Base-by-base conservation (phyloP, 441 rosid species). In the Adansonia madagascariensis region DNA sequence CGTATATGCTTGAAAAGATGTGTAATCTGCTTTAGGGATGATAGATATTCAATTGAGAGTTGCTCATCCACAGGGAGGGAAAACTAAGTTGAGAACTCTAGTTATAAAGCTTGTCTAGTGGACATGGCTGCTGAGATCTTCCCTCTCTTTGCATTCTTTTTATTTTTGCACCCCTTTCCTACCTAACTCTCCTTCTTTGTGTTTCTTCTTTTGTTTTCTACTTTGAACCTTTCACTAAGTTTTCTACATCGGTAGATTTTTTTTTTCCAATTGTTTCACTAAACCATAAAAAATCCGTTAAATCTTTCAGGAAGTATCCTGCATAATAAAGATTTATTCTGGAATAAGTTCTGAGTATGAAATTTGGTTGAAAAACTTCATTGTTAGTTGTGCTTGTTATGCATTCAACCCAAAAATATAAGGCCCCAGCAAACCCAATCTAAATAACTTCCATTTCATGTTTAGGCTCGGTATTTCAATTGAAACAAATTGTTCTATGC, bases 11-110 rank as follows among this genome's bases (percentile, higher is more conserved):
- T 22, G 41, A 47, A 47, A 68, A 47, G 57, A 22, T 24, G 11
- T 22, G 41, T 47, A 47, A 14, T 47, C 17, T 46, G 73, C n/a
- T 22, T 22, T 68, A 46, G 73, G 73, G 57, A 20, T 47, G 11
- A 66, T 20, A 68, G 6, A 68, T 68, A 20, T 20, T 68, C 56
- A 68, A 68, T 68, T 47, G 73, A 47, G 73, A 68, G 56, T 67
- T 67, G 17, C 27, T 43, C 18, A 68, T 47, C 56, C 39, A 0
- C 3, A 6, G 41, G 73, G 49, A 68, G 11, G 18, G 55, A 68
- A 24, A 47, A 22, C 2, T 46, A 46, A 22, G 57, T 14, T 68
- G 73, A 68, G 73, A 68, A 68, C 73, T 47, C 43, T 68, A 68
- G 43, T 3, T 47, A 68, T 47, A 68, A 68, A 22, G 20, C 57